Evolutionary conservation across 202 grass and related monocot species (phyloP).

Genomic region (Carex sylvatica): DNA sequence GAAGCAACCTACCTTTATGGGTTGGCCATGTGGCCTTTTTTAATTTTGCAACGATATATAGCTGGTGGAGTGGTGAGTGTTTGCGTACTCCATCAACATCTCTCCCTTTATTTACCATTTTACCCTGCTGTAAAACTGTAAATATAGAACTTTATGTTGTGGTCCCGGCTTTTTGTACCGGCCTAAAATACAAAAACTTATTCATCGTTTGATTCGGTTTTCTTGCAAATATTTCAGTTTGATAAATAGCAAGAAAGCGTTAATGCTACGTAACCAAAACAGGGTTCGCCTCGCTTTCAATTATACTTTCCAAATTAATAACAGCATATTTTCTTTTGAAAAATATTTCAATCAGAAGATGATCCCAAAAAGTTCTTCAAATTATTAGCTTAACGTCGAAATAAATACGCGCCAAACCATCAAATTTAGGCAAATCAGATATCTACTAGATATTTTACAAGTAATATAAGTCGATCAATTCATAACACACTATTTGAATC

Average conservation of each 20-base stretch:
- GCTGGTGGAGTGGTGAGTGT: background rate
- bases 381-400: background rate
- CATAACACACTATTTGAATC: background rate
- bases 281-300: background rate
- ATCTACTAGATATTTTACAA: background rate
- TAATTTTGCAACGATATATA: slow-evolving; percentile 17
- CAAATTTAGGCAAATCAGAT: background rate
- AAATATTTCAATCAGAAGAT: background rate
- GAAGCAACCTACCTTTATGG: slow-evolving; percentile 38
- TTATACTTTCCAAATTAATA: too few relatives aligned
- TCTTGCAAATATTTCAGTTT: background rate
- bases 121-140: background rate
- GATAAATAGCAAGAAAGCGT: background rate
- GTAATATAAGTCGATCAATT: background rate
- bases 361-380: background rate
- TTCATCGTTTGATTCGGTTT: background rate
- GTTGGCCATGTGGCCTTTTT: slow-evolving; percentile 50
- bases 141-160: background rate
- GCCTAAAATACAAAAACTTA: background rate
- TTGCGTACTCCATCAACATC: slow-evolving; percentile 5
- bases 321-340: too few relatives aligned
- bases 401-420: background rate
- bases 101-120: background rate
- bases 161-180: background rate
- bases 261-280: background rate